Conservation (phyloP, 1,139 yeast genomes). For the Blastobotrys niveus region DNA sequence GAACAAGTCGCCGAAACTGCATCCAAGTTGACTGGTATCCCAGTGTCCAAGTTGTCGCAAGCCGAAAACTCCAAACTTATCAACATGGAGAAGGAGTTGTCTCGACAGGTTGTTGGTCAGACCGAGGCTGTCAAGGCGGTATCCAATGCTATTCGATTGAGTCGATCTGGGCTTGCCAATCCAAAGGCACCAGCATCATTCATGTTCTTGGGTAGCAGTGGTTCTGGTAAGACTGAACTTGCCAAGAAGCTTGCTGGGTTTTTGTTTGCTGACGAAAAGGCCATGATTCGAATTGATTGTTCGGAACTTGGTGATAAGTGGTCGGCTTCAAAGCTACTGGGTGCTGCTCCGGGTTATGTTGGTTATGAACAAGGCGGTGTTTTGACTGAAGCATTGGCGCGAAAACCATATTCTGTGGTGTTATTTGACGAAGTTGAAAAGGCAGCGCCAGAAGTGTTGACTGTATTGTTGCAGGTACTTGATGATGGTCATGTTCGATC, state of each 20-base stretch:
- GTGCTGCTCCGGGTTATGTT: slow-evolving; percentile 98
- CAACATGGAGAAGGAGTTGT: slow-evolving; percentile 84
- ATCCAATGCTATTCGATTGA: slow-evolving; percentile 85
- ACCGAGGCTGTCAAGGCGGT: slow-evolving; percentile 95
- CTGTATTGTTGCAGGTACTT: slow-evolving; percentile 79
- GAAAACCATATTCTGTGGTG: slow-evolving; percentile 92
- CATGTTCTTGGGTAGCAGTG: slow-evolving; percentile 89
- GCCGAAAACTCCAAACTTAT: slow-evolving; percentile 92
- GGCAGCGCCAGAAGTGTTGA: slow-evolving; percentile 98
- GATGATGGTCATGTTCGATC: slow-evolving; percentile 97
- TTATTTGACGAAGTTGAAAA: slow-evolving; percentile 96
- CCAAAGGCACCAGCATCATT: slow-evolving; percentile 96
- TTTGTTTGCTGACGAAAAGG: slow-evolving; percentile 90
- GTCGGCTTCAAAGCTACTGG: slow-evolving; percentile 88
- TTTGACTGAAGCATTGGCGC: slow-evolving; percentile 81
- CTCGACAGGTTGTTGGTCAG: slow-evolving; percentile 89
- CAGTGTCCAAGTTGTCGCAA: slow-evolving; percentile 93
- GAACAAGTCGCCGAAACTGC: slow-evolving; percentile 97
- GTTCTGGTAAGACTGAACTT: slow-evolving; percentile 97
- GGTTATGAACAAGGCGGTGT: slow-evolving; percentile 99
- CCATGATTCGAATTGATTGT: slow-evolving; percentile 96
- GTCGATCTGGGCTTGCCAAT: slow-evolving; percentile 92
- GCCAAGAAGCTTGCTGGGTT: slow-evolving; percentile 96
- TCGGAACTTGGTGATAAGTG: slow-evolving; percentile 94
- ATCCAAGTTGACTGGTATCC: slow-evolving; percentile 94